These are phyloP conservation scores for Martensiomyces pterosporus DNA, from an alignment of 192 early-diverging fungal species.

Conservation along the genomic window DNA sequence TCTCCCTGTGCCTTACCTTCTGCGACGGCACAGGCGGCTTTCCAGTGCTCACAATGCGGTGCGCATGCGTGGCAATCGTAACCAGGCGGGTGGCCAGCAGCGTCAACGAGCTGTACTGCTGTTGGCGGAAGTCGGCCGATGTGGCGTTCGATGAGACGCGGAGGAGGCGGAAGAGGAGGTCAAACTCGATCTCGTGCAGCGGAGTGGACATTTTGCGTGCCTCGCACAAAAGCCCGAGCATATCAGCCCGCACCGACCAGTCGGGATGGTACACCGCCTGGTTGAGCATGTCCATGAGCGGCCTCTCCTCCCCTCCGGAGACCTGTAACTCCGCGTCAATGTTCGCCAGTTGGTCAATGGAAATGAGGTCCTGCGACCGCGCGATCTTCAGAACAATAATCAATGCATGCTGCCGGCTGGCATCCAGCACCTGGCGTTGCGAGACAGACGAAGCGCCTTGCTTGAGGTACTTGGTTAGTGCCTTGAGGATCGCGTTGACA, in stretches of 20 bases:
- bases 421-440: slow-evolving; percentile 22
- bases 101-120: slow-evolving; percentile 57
- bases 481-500: slow-evolving; percentile 12
- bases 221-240: slow-evolving; percentile 78
- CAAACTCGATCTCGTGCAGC: slow-evolving; percentile 59
- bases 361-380: slow-evolving; percentile 32
- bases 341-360: slow-evolving; percentile 20
- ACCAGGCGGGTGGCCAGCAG: slow-evolving; percentile 60
- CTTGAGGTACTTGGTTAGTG: slow-evolving; percentile 5
- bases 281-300: slow-evolving; percentile 44
- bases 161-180: slow-evolving; percentile 63
- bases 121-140: slow-evolving; percentile 80
- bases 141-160: slow-evolving; percentile 66
- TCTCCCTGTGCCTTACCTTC: slow-evolving; percentile 37
- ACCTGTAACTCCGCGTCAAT: slow-evolving; percentile 8
- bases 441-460: slow-evolving; percentile 1
- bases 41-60: slow-evolving; percentile 30
- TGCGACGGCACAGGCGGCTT: slow-evolving; percentile 42
- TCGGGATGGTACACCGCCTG: slow-evolving; percentile 71
- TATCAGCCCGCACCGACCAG: slow-evolving; percentile 68
- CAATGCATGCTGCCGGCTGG: slow-evolving; percentile 42
- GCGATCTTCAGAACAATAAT: slow-evolving; percentile 44
- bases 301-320: not conserved
- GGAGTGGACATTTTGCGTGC: slow-evolving; percentile 62
- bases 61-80: slow-evolving; percentile 31